A percentile compares a stretch with the other conserved stretches of the same genome.
These are phyloP conservation scores for Dryadomyces quercivorus DNA, from an alignment of 2,329 filamentous ascomycete species.

Conservation along the genomic window DNA sequence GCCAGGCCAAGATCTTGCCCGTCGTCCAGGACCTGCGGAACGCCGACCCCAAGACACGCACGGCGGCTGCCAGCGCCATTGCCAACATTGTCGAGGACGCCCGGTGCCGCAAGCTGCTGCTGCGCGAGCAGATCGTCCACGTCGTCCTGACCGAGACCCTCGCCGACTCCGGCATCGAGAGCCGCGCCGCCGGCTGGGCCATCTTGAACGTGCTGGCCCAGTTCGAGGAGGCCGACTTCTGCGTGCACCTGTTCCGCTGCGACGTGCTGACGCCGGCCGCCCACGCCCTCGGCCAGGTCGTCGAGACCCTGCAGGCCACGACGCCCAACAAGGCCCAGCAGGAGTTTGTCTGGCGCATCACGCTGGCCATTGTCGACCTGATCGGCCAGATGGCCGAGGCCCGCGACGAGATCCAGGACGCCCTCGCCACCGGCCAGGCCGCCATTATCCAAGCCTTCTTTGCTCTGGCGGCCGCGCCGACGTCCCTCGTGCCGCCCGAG, in stretches of 20 bases:
- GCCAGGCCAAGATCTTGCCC: conserved; percentile 51
- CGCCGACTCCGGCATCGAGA: conserved; percentile 50
- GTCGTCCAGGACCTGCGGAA: conserved; percentile 48
- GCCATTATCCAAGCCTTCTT: conserved; percentile 42
- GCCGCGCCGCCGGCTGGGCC: conserved; percentile 54
- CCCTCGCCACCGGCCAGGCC: conserved; percentile 32
- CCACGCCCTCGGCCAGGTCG: conserved; percentile 33
- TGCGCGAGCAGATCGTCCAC: conserved; percentile 54
- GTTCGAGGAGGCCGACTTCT: conserved; percentile 55
- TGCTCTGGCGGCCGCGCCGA: conserved; percentile 30
- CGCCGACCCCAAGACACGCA: conserved; percentile 45
- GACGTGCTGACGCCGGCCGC: conserved; percentile 50
- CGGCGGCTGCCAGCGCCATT: conserved; percentile 45
- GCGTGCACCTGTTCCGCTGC: conserved; percentile 49
- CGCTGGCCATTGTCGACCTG: conserved; percentile 39
- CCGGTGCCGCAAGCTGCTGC: conserved; percentile 50
- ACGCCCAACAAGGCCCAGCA: conserved; percentile 42
- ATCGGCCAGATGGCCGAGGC: conserved; percentile 43
- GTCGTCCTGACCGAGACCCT: conserved; percentile 52
- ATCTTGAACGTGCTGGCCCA: conserved; percentile 49
- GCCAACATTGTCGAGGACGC: conserved; percentile 50
- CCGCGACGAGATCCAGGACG: conserved; percentile 46
- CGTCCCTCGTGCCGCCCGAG: conserved; percentile 22
- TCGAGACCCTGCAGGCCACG: conserved; percentile 23
- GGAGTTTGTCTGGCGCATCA: conserved; percentile 39